phyloP scores from a whole-genome alignment of 1,284 basidiomycete genomes.

The Kwoniella shivajii region DNA sequence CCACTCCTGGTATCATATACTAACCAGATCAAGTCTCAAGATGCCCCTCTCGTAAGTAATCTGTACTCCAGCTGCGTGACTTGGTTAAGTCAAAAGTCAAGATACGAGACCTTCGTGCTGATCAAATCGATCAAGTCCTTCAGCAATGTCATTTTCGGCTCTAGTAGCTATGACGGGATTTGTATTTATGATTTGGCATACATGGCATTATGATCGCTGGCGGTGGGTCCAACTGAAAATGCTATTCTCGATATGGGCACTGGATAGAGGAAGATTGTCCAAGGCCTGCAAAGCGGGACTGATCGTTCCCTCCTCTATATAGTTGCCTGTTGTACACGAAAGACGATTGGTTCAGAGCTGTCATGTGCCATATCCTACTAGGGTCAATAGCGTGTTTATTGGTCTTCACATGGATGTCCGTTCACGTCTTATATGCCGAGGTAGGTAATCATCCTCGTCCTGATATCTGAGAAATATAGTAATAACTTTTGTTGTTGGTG shows the following conservation, averaged over 20 bases:
- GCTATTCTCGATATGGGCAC: neutral
- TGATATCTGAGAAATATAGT: neutral
- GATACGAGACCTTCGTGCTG: neutral
- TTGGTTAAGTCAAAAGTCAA: neutral
- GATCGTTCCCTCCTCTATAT: neutral
- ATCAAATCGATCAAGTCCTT: slow-evolving; percentile 10
- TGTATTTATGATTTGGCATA: slow-evolving; percentile 40
- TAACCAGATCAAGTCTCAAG: neutral
- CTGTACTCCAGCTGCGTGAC: neutral
- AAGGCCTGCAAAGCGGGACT: too few relatives aligned
- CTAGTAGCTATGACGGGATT: slow-evolving; percentile 22
- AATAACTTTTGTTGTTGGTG: neutral
- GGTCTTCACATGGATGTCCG: slow-evolving; percentile 25
- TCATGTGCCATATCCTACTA: slow-evolving; percentile 34
- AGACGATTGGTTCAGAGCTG: slow-evolving; percentile 34
- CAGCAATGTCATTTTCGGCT: slow-evolving; percentile 26
- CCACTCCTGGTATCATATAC: neutral
- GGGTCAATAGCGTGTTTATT: slow-evolving; percentile 19
- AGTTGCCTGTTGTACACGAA: slow-evolving; percentile 34
- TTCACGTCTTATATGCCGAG: slow-evolving; percentile 30
- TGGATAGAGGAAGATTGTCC: neutral
- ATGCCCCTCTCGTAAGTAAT: slow-evolving; percentile 4
- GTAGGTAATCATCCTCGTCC: slow-evolving; percentile 13
- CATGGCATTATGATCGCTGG: slow-evolving; percentile 40
- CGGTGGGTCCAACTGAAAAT: slow-evolving; percentile 17